These are phyloP conservation scores for Calonectria naviculata DNA, from an alignment of 2,329 filamentous ascomycete genomes.

Conservation along the genomic window DNA sequence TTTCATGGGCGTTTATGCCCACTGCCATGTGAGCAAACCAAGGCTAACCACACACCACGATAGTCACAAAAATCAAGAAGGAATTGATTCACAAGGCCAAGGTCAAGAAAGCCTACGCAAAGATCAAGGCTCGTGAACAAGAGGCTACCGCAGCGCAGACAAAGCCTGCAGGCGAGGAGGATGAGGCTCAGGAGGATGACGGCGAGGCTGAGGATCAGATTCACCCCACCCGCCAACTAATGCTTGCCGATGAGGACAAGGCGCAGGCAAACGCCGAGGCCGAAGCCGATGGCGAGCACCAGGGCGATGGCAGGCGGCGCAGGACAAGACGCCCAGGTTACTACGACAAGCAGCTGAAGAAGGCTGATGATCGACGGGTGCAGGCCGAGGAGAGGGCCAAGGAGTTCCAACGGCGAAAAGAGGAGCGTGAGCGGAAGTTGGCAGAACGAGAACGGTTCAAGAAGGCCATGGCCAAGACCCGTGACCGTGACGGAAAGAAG, in stretches of 20 bases:
- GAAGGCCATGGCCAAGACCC: slow-evolving; percentile 79
- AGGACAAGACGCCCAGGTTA: slow-evolving; percentile 61
- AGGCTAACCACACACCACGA: slow-evolving; percentile 27
- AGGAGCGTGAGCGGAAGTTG: slow-evolving; percentile 72
- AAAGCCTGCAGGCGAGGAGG: slow-evolving; percentile 35
- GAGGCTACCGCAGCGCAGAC: slow-evolving; percentile 36
- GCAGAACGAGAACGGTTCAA: slow-evolving; percentile 74
- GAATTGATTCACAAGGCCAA: slow-evolving; percentile 93
- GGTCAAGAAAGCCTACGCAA: slow-evolving; percentile 91
- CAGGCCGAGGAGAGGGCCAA: slow-evolving; percentile 55
- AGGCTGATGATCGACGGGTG: slow-evolving; percentile 55
- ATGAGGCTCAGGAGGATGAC: slow-evolving; percentile 28
- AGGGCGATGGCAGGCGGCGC: slow-evolving; percentile 47
- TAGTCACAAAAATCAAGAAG: slow-evolving; percentile 89
- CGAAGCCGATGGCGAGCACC: slow-evolving; percentile 12
- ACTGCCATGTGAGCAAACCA: not conserved
- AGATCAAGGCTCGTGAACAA: slow-evolving; percentile 73
- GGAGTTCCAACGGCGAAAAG: slow-evolving; percentile 61
- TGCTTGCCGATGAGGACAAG: slow-evolving; percentile 52
- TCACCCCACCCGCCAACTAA: slow-evolving; percentile 52
- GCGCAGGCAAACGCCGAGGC: slow-evolving; percentile 44
- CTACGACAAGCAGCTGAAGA: slow-evolving; percentile 72
- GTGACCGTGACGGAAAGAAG: slow-evolving; percentile 78
- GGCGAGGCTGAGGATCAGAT: slow-evolving; percentile 38
- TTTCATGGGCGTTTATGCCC: not conserved